These are phyloP conservation scores for Malassezia vespertilionis DNA, from an alignment of 1,284 basidiomycete species.

Conservation along the genomic window DNA sequence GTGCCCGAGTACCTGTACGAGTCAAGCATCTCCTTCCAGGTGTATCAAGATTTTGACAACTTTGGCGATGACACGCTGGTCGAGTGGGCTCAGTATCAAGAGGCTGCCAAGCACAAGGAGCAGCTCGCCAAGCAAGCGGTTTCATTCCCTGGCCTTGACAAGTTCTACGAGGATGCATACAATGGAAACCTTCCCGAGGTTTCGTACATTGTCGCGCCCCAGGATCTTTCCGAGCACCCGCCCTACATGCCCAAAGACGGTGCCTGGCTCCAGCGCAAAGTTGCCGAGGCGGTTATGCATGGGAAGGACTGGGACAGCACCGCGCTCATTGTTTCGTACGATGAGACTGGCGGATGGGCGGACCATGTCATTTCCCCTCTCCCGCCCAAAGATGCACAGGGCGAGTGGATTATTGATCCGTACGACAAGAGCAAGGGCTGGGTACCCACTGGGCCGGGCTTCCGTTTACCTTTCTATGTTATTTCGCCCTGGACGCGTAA, in stretches of 20 bases:
- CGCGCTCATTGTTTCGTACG: conserved; percentile 33
- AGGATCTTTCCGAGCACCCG: conserved; percentile 35
- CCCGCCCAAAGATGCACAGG: conserved; percentile 14
- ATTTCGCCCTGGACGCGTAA: conserved; percentile 34
- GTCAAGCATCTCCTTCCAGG: conserved; percentile 24
- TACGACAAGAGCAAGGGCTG: conserved; percentile 22
- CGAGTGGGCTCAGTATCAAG: conserved; percentile 15
- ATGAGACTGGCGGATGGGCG: conserved; percentile 36
- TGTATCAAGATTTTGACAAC: conserved; percentile 30
- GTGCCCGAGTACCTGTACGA: conserved; percentile 31
- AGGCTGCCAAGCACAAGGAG: conserved; percentile 15
- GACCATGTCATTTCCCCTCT: conserved; percentile 28
- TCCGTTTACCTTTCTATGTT: conserved; percentile 36
- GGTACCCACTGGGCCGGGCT: conserved; percentile 31
- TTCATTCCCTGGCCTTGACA: conserved; percentile 21
- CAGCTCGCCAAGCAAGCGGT: conserved; percentile 20
- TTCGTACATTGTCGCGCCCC: conserved; percentile 33
- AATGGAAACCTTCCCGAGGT: conserved; percentile 30
- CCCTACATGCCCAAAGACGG: conserved; percentile 30
- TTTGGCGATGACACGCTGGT: conserved; percentile 26
- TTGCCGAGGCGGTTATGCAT: conserved; percentile 30
- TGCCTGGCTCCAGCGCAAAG: conserved; percentile 31
- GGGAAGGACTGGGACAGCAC: conserved; percentile 26
- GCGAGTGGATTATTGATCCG: conserved; percentile 33
- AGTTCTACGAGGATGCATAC: conserved; percentile 30